Percentiles rank a stretch among this genome's conserved stretches.
Evolutionary conservation across 73 alveolate genomes (phyloP).

Genomic region (Loxodes magnus): DNA sequence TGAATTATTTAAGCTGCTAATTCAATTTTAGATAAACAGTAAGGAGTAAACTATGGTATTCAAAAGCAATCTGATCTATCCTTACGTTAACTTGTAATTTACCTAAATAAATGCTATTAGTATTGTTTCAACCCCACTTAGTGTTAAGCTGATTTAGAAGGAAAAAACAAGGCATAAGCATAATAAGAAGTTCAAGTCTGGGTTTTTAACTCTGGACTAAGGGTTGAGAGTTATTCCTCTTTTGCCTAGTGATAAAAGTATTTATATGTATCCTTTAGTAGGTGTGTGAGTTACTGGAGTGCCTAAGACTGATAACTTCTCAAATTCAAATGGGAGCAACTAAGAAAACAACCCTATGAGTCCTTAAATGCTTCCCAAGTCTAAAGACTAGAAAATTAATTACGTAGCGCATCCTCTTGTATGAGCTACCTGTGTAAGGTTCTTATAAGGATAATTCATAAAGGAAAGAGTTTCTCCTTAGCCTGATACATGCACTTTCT

Average conservation of each 20-base stretch:
- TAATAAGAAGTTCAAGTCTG: conserved; percentile 12
- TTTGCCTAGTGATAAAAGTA: conserved; percentile 1
- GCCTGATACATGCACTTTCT: background rate
- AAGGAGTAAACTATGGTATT: background rate
- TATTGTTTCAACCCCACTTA: conserved; percentile 18
- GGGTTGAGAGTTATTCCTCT: conserved; percentile 14
- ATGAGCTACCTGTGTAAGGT: conserved; percentile 18
- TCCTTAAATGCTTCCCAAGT: too few relatives aligned
- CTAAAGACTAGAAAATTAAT: background rate
- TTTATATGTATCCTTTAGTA: conserved; percentile 12
- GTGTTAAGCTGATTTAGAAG: conserved; percentile 5
- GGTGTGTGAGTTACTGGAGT: conserved; percentile 15
- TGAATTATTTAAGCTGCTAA: too few relatives aligned
- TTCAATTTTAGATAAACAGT: background rate
- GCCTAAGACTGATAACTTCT: too few relatives aligned
- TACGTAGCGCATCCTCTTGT: conserved; percentile 14
- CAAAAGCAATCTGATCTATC: conserved; percentile 8
- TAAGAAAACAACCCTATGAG: too few relatives aligned
- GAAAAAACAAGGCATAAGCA: too few relatives aligned
- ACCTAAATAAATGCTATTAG: conserved; percentile 9
- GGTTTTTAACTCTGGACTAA: conserved; percentile 18
- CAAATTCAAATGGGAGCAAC: too few relatives aligned
- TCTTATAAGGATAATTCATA: background rate
- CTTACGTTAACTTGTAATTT: conserved; percentile 9
- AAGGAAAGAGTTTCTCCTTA: conserved; percentile 13